These are phyloP conservation scores for Zangia roseola DNA, from an alignment of 768 basidiomycete genomes.

Conservation along the genomic window DNA sequence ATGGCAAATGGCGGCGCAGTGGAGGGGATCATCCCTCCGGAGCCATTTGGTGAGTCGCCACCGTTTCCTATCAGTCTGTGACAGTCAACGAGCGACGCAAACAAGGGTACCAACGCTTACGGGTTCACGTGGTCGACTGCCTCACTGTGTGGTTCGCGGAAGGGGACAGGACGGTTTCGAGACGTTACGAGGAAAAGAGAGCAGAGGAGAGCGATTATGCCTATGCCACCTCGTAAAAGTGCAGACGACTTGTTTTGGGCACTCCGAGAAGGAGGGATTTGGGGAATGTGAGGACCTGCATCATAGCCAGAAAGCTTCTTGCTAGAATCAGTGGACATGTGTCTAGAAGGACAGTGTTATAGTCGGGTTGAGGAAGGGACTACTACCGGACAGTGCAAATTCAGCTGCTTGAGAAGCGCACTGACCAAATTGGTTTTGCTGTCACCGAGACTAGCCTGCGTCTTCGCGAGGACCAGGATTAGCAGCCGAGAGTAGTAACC, in stretches of 20 bases:
- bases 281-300: no score
- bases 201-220: slow-evolving; percentile 15
- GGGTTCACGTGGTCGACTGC: slow-evolving; percentile 48
- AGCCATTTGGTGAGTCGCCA: slow-evolving; percentile 65
- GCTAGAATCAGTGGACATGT: no score
- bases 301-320: no score
- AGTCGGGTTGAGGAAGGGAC: slow-evolving; percentile 1
- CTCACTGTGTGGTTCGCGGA: slow-evolving; percentile 32
- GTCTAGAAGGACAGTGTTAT: no score
- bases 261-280: no score
- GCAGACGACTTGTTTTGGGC: not conserved
- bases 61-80: slow-evolving; percentile 68
- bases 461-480: no score
- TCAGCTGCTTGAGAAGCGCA: no score
- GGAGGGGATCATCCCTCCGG: slow-evolving; percentile 78
- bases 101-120: slow-evolving; percentile 28
- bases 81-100: not conserved
- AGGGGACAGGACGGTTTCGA: slow-evolving; percentile 7
- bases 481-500: no score
- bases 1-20: slow-evolving; percentile 80
- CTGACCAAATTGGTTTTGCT: no score
- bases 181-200: slow-evolving; percentile 12
- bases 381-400: no score
- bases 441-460: no score
- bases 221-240: slow-evolving; percentile 10